Conservation (phyloP, 345 rosid genomes). For the Diplotaxis tenuifolia region DNA sequence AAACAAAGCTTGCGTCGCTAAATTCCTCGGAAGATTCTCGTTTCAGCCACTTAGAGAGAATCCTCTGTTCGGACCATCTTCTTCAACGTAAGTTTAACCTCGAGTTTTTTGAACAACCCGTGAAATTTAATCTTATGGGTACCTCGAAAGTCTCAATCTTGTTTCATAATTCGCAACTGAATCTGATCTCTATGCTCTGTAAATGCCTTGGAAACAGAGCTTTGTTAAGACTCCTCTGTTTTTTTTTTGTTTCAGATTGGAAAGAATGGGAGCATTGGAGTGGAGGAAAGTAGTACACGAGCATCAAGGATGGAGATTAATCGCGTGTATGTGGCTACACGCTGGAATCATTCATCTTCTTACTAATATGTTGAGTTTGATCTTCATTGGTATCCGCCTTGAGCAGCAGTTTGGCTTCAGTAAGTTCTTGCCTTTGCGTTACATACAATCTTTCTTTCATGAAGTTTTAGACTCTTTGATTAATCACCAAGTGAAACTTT, state of each 20-base stretch:
- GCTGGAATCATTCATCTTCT: conserved; percentile 93
- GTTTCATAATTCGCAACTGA: background rate
- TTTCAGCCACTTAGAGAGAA: conserved; percentile 87
- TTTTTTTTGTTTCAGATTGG: conserved; percentile 49
- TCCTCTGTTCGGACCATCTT: conserved; percentile 94
- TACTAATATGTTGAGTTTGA: conserved; percentile 79
- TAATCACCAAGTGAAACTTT: background rate
- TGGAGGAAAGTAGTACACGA: conserved; percentile 70
- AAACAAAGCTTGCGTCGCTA: conserved; percentile 61
- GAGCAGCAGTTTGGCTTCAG: conserved; percentile 95
- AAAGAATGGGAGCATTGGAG: conserved; percentile 78
- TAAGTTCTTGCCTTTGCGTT: conserved; percentile 29
- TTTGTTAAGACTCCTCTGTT: background rate
- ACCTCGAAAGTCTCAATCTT: background rate
- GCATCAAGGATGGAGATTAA: conserved; percentile 87
- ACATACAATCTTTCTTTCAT: background rate
- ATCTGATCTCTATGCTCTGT: background rate
- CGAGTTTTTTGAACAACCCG: background rate
- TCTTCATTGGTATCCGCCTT: conserved; percentile 87
- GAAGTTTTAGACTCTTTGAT: background rate
- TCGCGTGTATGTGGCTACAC: conserved; percentile 88
- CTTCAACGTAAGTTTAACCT: conserved; percentile 58
- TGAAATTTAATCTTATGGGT: background rate
- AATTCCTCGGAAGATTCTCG: conserved; percentile 72
- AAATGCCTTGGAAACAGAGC: background rate